Evolutionary conservation across 2,329 filamentous ascomycete species (phyloP).

Genomic region (Fusarium torulosum): DNA sequence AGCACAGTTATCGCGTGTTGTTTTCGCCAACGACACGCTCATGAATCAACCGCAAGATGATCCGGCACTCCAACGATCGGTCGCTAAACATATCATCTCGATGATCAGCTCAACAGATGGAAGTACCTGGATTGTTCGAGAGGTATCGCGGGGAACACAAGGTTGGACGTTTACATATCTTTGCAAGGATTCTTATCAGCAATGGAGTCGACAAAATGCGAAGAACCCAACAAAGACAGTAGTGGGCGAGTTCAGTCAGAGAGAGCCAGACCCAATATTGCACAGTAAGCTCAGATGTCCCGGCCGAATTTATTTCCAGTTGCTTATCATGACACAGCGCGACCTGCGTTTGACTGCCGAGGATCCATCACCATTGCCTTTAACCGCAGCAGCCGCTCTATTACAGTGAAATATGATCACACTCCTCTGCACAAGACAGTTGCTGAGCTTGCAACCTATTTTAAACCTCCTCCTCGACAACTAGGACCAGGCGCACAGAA

Average conservation of each 20-base stretch:
- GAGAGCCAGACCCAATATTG: constrained; percentile 60
- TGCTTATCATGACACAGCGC: constrained; percentile 52
- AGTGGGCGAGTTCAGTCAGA: constrained; percentile 64
- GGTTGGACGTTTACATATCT: constrained; percentile 68
- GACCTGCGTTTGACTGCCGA: constrained; percentile 71
- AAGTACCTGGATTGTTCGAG: constrained; percentile 62
- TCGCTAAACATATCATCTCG: constrained; percentile 63
- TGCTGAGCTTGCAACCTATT: constrained; percentile 60
- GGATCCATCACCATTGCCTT: constrained; percentile 65
- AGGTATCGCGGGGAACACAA: constrained; percentile 59
- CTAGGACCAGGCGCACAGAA: constrained; percentile 47
- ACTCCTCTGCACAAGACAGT: constrained; percentile 69
- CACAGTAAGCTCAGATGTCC: constrained; percentile 54
- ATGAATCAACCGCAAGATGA: constrained; percentile 63
- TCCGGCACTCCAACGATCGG: constrained; percentile 61
- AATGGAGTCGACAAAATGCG: constrained; percentile 63
- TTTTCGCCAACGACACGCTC: constrained; percentile 61
- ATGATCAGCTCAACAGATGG: constrained; percentile 60
- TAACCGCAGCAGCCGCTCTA: constrained; percentile 59
- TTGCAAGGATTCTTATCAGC: constrained; percentile 65
- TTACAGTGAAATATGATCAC: constrained; percentile 68
- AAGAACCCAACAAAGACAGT: constrained; percentile 56
- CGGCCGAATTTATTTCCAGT: neutral
- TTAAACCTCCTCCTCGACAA: constrained; percentile 59
- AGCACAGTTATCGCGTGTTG: constrained; percentile 52